Conservation (phyloP, 805 yeast species). For the Cyberlindnera meyerae region DNA sequence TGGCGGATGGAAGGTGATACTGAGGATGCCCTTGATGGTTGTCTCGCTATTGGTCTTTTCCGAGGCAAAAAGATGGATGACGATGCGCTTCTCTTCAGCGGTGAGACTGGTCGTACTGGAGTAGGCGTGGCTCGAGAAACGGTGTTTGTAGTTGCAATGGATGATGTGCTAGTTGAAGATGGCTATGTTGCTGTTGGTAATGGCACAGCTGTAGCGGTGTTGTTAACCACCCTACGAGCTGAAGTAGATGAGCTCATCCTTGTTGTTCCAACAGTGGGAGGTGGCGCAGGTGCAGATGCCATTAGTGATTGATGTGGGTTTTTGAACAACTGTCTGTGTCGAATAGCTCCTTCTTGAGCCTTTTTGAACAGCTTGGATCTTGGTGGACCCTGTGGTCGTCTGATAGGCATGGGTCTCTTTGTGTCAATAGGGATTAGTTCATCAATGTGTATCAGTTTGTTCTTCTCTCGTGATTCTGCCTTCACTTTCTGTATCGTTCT, state of each 20-base stretch:
- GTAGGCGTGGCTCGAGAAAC: conserved; percentile 5
- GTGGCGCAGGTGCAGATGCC: too few relatives aligned
- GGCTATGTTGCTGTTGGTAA: too few relatives aligned
- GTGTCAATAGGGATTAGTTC: conserved; percentile 18
- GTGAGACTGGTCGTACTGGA: background rate
- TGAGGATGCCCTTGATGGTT: too few relatives aligned
- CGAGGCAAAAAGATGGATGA: too few relatives aligned
- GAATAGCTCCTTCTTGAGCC: conserved; percentile 20
- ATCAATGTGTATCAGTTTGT: conserved; percentile 25
- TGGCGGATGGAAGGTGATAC: background rate
- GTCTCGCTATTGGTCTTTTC: too few relatives aligned
- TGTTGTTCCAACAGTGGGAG: too few relatives aligned
- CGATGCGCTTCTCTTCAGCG: too few relatives aligned
- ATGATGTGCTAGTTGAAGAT: too few relatives aligned
- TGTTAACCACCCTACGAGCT: too few relatives aligned
- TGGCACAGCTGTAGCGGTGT: too few relatives aligned
- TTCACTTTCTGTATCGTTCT: conserved; percentile 28
- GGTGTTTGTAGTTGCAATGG: too few relatives aligned
- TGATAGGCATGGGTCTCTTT: background rate
- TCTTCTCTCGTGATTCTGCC: conserved; percentile 29
- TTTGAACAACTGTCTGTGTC: conserved; percentile 15
- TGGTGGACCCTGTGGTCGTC: background rate
- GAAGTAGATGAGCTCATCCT: background rate
- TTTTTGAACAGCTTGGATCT: conserved; percentile 25
- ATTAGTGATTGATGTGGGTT: conserved; percentile 14